These are phyloP conservation scores for Cornus florida DNA, from an alignment of 148 eudicot species.

Conservation along the genomic window DNA sequence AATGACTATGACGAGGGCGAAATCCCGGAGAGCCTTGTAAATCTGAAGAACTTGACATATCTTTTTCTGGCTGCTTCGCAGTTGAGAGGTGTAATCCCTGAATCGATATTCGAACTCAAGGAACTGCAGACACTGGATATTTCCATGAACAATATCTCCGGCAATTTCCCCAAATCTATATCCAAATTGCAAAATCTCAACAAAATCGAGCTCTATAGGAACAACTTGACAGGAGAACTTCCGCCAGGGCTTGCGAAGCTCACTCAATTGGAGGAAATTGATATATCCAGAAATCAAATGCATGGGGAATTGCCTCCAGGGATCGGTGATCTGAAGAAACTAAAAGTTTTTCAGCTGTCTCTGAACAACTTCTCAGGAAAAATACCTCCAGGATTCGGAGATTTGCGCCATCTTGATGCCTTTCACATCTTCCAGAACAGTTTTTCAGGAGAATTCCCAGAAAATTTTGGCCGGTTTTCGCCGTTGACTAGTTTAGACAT, in stretches of 20 bases:
- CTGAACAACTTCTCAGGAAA: conserved; percentile 72
- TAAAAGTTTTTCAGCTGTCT: conserved; percentile 66
- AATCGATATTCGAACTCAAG: conserved; percentile 55
- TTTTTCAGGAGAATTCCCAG: conserved; percentile 71
- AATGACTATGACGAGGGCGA: conserved; percentile 56
- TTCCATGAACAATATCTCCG: conserved; percentile 57
- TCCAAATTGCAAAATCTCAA: conserved; percentile 42
- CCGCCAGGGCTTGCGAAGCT: conserved; percentile 63
- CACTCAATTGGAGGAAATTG: conserved; percentile 66
- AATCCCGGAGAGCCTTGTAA: conserved; percentile 63
- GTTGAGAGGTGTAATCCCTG: conserved; percentile 72
- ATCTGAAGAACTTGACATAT: conserved; percentile 67
- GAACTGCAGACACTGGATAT: conserved; percentile 65
- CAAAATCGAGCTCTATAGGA: conserved; percentile 77
- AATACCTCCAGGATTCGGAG: conserved; percentile 75
- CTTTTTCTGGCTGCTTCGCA: conserved; percentile 49
- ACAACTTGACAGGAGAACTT: conserved; percentile 73
- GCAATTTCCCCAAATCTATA: conserved; percentile 55
- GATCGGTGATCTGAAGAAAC: conserved; percentile 61
- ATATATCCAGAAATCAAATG: conserved; percentile 75
- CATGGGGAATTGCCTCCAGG: conserved; percentile 64
- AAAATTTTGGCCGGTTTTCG: conserved; percentile 65
- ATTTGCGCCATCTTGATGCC: conserved; percentile 45
- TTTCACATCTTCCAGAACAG: conserved; percentile 69
- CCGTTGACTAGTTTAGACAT: conserved; percentile 69